Evolutionary conservation across 306 rosid species (phyloP).

Genomic region (Leucaena leucocephala): DNA sequence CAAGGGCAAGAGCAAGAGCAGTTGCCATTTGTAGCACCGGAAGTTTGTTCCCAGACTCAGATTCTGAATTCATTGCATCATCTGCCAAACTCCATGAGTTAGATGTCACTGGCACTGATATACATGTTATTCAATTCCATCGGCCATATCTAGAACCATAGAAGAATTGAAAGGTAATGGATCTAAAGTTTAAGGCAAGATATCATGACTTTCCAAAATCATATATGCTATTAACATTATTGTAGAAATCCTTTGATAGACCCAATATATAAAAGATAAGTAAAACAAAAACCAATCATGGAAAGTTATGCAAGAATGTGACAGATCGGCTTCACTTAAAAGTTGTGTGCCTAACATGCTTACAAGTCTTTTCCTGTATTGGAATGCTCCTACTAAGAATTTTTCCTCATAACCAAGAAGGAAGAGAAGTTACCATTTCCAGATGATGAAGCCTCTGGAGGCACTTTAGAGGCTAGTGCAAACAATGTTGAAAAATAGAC

Average conservation of each 20-base stretch:
- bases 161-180: conserved; percentile 11
- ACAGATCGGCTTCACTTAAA: neutral
- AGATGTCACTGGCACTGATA: neutral
- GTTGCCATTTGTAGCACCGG: conserved; percentile 57
- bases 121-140: neutral
- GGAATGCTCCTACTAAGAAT: neutral
- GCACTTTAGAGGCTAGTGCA: conserved; percentile 66
- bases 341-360: neutral
- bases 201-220: neutral
- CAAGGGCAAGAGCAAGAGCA: conserved; percentile 61
- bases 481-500: conserved; percentile 71
- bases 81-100: conserved; percentile 32
- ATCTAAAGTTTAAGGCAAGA: neutral
- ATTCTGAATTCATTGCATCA: conserved; percentile 40
- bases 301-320: neutral
- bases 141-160: conserved; percentile 14
- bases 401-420: conserved; percentile 15
- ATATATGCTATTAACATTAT: conserved; percentile 2
- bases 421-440: conserved; percentile 43
- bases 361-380: neutral
- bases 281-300: neutral
- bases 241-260: neutral
- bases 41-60: conserved; percentile 40
- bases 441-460: conserved; percentile 57
- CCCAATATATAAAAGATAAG: neutral